Evolutionary conservation across 2,329 filamentous ascomycete genomes (phyloP).

Genomic region (Tympanopsis confertula): DNA sequence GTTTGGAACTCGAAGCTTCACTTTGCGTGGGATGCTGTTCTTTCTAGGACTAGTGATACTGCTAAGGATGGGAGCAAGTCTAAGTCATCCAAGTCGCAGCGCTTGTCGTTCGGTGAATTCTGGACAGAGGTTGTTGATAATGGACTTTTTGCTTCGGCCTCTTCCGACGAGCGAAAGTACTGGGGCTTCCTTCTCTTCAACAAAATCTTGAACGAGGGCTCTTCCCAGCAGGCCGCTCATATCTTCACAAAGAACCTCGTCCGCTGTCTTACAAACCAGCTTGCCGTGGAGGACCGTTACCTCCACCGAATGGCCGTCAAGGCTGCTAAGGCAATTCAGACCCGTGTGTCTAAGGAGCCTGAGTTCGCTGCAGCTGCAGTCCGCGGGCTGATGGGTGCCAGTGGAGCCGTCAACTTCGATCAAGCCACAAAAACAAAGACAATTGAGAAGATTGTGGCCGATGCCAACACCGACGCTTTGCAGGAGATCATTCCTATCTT

Average conservation of each 20-base stretch:
- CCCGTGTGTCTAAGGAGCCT: slow-evolving; percentile 12
- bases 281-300: slow-evolving; percentile 38
- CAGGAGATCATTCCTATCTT: slow-evolving; percentile 8
- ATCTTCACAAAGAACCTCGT: slow-evolving; percentile 49
- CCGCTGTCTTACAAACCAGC: slow-evolving; percentile 42
- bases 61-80: background rate
- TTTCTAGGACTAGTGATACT: slow-evolving; percentile 16
- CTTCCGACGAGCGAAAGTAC: slow-evolving; percentile 52
- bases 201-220: slow-evolving; percentile 34
- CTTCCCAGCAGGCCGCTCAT: slow-evolving; percentile 23
- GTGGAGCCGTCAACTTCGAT: slow-evolving; percentile 37
- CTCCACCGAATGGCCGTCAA: slow-evolving; percentile 43
- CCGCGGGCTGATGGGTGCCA: background rate
- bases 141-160: slow-evolving; percentile 43
- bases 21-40: slow-evolving; percentile 48
- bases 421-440: slow-evolving; percentile 51
- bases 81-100: background rate
- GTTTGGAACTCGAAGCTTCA: slow-evolving; percentile 44
- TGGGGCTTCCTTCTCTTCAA: slow-evolving; percentile 52
- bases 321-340: slow-evolving; percentile 31
- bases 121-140: slow-evolving; percentile 53
- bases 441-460: slow-evolving; percentile 39
- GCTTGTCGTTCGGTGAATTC: slow-evolving; percentile 35
- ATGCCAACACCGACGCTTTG: slow-evolving; percentile 30
- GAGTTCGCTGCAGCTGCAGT: background rate